Evolutionary conservation across 768 basidiomycete species (phyloP).

Genomic region (Serendipita sp.): DNA sequence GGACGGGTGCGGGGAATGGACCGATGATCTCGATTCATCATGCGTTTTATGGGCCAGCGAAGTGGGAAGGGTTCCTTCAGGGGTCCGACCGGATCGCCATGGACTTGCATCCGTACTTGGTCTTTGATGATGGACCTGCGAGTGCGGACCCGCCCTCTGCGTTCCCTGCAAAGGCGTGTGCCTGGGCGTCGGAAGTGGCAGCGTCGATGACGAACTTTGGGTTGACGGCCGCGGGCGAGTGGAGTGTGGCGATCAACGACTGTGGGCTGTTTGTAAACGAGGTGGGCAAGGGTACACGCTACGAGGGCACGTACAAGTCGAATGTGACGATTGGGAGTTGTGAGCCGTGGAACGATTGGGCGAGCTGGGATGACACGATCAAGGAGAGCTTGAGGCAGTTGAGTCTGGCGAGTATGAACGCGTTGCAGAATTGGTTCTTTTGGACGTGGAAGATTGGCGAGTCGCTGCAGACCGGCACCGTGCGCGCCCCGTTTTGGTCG

Average conservation of each 20-base stretch:
- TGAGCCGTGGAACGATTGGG: constrained; percentile 21
- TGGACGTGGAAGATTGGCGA: constrained; percentile 33
- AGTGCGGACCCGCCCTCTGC: not conserved
- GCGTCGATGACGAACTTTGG: constrained; percentile 21
- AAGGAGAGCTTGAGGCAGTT: constrained; percentile 21
- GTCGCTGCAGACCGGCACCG: constrained; percentile 18
- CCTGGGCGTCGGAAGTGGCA: constrained; percentile 25
- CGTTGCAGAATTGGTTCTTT: constrained; percentile 28
- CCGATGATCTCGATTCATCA: constrained; percentile 79
- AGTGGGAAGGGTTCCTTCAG: constrained; percentile 62
- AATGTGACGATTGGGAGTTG: constrained; percentile 17
- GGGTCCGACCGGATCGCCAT: constrained; percentile 10
- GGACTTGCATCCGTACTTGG: constrained; percentile 11
- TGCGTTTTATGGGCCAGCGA: constrained; percentile 49
- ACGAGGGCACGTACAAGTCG: constrained; percentile 23
- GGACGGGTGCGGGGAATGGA: constrained; percentile 69
- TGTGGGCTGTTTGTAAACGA: constrained; percentile 23
- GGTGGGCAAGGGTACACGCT: constrained; percentile 25
- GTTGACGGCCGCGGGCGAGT: constrained; percentile 24
- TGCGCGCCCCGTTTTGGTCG: constrained; percentile 23
- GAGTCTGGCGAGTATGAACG: constrained; percentile 24
- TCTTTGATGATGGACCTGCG: constrained; percentile 1
- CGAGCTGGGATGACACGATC: constrained; percentile 18
- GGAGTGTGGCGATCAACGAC: constrained; percentile 22
- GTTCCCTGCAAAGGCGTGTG: constrained; percentile 15